These are phyloP conservation scores for Cicer chorassanicum DNA, from an alignment of 306 rosid genomes.

Conservation along the genomic window DNA sequence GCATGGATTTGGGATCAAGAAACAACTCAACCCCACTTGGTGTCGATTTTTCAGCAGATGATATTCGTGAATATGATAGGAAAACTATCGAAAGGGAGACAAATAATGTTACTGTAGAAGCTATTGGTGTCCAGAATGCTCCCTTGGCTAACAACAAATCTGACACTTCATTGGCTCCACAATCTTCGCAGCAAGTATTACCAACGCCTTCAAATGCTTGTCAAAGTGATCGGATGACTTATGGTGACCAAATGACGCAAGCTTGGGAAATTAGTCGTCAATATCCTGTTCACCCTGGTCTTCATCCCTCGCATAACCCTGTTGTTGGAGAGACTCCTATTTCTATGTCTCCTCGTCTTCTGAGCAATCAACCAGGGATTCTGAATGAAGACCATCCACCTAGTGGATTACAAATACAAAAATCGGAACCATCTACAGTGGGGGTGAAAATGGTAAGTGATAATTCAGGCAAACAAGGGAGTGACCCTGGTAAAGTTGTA, in stretches of 20 bases:
- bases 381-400: constrained; percentile 47
- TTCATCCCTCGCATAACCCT: constrained; percentile 49
- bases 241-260: constrained; percentile 53
- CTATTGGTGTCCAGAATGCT: constrained; percentile 44
- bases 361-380: constrained; percentile 48
- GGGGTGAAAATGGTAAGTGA: constrained; percentile 51
- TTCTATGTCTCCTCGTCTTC: constrained; percentile 47
- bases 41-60: constrained; percentile 54
- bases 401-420: constrained; percentile 51
- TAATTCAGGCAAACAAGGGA: constrained; percentile 52
- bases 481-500: constrained; percentile 48
- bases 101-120: constrained; percentile 50
- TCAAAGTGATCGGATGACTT: constrained; percentile 47
- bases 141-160: constrained; percentile 46
- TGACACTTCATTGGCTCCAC: constrained; percentile 46
- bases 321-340: constrained; percentile 50
- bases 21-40: constrained; percentile 62
- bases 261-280: constrained; percentile 54
- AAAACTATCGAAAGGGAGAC: constrained; percentile 54
- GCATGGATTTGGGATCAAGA: constrained; percentile 70
- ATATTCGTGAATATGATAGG: constrained; percentile 56
- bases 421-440: constrained; percentile 48
- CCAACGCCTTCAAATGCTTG: constrained; percentile 55
- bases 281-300: constrained; percentile 49
- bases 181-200: constrained; percentile 52